A percentile compares a stretch with the other conserved stretches of the same genome.
Evolutionary conservation across 345 rosid genomes (phyloP).

Genomic region (Citropsis articulata): DNA sequence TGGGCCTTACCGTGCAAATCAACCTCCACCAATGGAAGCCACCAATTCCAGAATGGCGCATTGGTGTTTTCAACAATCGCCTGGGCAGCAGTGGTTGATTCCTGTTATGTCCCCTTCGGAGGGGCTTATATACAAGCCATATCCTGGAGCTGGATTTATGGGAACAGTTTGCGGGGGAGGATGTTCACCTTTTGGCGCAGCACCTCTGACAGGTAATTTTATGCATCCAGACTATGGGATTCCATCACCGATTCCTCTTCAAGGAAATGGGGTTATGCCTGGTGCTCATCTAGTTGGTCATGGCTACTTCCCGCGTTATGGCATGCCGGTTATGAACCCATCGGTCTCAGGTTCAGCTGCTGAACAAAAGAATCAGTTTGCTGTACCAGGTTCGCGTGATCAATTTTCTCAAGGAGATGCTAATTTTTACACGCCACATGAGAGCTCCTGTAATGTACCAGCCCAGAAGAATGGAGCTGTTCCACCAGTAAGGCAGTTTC

Average conservation of each 20-base stretch:
- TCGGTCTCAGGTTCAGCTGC: conserved; percentile 39
- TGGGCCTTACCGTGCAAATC: conserved; percentile 33
- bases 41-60: conserved; percentile 28
- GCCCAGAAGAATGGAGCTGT: conserved; percentile 29
- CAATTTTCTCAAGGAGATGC: conserved; percentile 37
- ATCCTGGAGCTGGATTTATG: conserved; percentile 44
- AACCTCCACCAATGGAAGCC: conserved; percentile 21
- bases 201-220: conserved; percentile 44
- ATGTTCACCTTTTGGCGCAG: conserved; percentile 46
- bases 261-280: conserved; percentile 41
- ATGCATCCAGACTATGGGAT: conserved; percentile 44
- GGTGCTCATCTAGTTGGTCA: conserved; percentile 52
- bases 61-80: conserved; percentile 43
- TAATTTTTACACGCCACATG: conserved; percentile 34
- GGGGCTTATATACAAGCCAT: conserved; percentile 90
- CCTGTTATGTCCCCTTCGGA: conserved; percentile 92
- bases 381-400: conserved; percentile 26
- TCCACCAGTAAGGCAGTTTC: conserved; percentile 24
- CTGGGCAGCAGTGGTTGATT: conserved; percentile 75
- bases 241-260: conserved; percentile 38
- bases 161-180: conserved; percentile 47
- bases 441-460: conserved; percentile 35
- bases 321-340: conserved; percentile 50
- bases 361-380: conserved; percentile 47
- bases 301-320: conserved; percentile 65